A percentile compares a stretch with the other conserved stretches of the same genome.
Evolutionary conservation across 2,329 filamentous ascomycete genomes (phyloP).

Genomic region (Diaporthe caulivora): DNA sequence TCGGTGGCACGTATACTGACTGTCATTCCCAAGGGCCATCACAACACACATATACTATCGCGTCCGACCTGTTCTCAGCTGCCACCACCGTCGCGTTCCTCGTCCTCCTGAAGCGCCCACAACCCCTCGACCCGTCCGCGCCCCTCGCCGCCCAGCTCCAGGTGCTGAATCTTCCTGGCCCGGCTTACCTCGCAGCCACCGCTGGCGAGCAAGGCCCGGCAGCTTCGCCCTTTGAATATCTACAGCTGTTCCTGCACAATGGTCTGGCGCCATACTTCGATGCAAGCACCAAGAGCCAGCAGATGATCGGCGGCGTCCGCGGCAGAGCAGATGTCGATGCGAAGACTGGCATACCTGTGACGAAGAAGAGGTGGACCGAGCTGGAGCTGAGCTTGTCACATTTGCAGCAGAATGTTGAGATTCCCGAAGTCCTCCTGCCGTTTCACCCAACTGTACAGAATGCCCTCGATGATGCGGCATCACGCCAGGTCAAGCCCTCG

Average conservation of each 20-base stretch:
- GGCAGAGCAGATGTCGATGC: slow-evolving; percentile 87
- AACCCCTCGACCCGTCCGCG: slow-evolving; percentile 85
- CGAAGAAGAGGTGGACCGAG: slow-evolving; percentile 96
- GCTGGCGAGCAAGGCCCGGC: slow-evolving; percentile 78
- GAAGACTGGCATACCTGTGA: slow-evolving; percentile 95
- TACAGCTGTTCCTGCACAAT: slow-evolving; percentile 92
- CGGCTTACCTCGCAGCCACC: slow-evolving; percentile 75
- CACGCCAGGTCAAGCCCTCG: slow-evolving; percentile 75
- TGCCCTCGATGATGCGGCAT: slow-evolving; percentile 82
- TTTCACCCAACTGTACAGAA: slow-evolving; percentile 90
- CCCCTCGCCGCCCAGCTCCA: slow-evolving; percentile 91
- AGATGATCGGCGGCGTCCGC: slow-evolving; percentile 73
- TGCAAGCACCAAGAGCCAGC: slow-evolving; percentile 89
- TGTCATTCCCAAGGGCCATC: slow-evolving; percentile 51
- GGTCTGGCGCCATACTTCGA: slow-evolving; percentile 97
- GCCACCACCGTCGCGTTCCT: slow-evolving; percentile 87
- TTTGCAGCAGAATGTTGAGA: slow-evolving; percentile 97
- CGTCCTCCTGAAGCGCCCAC: slow-evolving; percentile 89
- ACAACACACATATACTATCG: slow-evolving; percentile 82
- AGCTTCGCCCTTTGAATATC: slow-evolving; percentile 88
- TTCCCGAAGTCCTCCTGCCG: slow-evolving; percentile 88
- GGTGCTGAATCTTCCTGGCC: slow-evolving; percentile 90
- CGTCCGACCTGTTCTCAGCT: slow-evolving; percentile 83
- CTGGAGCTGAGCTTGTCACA: slow-evolving; percentile 91
- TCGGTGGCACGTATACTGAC: slow-evolving; percentile 44